These are phyloP conservation scores for Rhipidocladum racemiflorum DNA, from an alignment of 176 grass and related monocot genomes.

Conservation along the genomic window DNA sequence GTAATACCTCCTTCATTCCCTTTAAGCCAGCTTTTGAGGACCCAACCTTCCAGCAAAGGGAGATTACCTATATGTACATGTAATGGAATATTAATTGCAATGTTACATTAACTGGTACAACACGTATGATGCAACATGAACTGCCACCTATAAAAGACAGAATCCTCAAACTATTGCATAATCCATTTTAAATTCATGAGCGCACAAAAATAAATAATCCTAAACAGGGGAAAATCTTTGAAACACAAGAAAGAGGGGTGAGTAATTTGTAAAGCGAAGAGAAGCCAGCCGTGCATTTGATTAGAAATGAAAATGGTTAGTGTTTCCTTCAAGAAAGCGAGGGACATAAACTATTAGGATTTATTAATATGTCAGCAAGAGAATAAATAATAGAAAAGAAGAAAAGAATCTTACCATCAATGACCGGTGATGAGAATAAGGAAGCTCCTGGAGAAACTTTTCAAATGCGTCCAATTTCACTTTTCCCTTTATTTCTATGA, in stretches of 20 bases:
- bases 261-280: background rate
- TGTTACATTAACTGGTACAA: background rate
- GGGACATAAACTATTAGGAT: background rate
- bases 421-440: constrained; percentile 31
- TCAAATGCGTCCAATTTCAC: constrained; percentile 41
- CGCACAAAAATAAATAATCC: background rate
- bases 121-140: background rate
- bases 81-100: background rate
- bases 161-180: background rate
- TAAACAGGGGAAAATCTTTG: background rate
- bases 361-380: background rate
- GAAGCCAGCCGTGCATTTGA: too few relatives aligned
- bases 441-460: constrained; percentile 45
- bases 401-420: constrained; percentile 36
- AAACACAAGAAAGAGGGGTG: background rate
- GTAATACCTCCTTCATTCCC: constrained; percentile 39
- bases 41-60: constrained; percentile 39
- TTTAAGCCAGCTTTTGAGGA: constrained; percentile 34
- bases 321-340: too few relatives aligned
- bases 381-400: background rate
- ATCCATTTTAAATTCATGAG: background rate
- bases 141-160: background rate
- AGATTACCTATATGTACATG: constrained; percentile 31
- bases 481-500: constrained; percentile 46
- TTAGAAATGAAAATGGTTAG: too few relatives aligned